Conservation (phyloP, 2,329 filamentous ascomycete species). For the Sordariomycetes sp. region DNA sequence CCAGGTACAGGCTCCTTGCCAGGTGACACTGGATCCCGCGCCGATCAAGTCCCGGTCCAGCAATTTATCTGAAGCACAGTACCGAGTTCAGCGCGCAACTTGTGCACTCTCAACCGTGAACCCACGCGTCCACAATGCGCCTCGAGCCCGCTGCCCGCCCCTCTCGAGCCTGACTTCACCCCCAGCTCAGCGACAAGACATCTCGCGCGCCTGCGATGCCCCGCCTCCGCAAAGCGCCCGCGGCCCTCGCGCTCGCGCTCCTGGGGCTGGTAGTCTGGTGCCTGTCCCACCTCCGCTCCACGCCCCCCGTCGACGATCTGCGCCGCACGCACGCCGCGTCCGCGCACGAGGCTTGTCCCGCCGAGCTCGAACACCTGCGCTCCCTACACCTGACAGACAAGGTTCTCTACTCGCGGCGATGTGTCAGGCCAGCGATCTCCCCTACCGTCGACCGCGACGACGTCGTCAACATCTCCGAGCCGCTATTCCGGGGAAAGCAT, state of each 20-base stretch:
- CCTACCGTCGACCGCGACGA: constrained; percentile 18
- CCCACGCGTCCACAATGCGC: too few species aligned
- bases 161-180: too few species aligned
- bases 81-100: too few species aligned
- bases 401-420: constrained; percentile 29
- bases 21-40: too few species aligned
- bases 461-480: constrained; percentile 21
- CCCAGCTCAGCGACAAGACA: too few species aligned
- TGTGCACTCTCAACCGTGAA: too few species aligned
- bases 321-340: background rate
- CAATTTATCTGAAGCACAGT: too few species aligned
- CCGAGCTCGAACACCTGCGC: constrained; percentile 15
- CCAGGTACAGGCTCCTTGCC: too few species aligned
- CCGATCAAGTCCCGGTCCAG: too few species aligned
- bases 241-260: background rate
- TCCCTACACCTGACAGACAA: constrained; percentile 22
- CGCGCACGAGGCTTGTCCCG: constrained; percentile 8
- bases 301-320: background rate
- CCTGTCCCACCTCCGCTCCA: background rate
- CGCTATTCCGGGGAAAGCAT: constrained; percentile 21
- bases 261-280: background rate
- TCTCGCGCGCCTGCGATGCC: too few species aligned
- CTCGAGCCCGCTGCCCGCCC: too few species aligned
- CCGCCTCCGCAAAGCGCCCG: too few species aligned
- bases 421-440: constrained; percentile 23